Base-by-base conservation (phyloP, 2,329 filamentous ascomycete species). In the Capronia coronata region DNA sequence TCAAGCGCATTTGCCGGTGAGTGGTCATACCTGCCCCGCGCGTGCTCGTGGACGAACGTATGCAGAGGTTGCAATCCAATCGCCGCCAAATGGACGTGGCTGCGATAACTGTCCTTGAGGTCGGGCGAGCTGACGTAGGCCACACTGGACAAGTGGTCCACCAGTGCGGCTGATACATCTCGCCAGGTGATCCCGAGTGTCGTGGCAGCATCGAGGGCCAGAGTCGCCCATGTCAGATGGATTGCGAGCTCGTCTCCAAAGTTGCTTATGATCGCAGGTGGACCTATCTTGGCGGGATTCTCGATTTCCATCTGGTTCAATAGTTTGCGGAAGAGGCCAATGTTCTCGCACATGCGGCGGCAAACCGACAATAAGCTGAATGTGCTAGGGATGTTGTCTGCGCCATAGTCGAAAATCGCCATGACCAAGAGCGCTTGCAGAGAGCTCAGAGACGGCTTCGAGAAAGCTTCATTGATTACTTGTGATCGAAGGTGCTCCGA, bases 11-110 rank as follows among this genome's bases (percentile, higher is more conserved):
- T 37, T 10, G 13, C 49, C 21, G 49, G 27, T 2, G 43, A 30
- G n/a, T 50, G 43, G 9, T 60, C 54, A 30, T 57, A 51, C 40
- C 45, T 34, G 2, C 43, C 44, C 13, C 46, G 37, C 25, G 46
- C 43, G 32, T 55, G 57, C 2, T 57, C 52, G 30, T 55, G 43
- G 21, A 60, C 43, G 51, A 59, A 60, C 7, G 49, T 45, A 30
- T 60, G 58, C 11, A 60, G 42, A n/a, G 58, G 58, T 34, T 59
- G 56, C 18, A 60, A 40, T 21, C 52, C 57, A 19, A 60, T 59
- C 7, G 57, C 57, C 11, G 55, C 47, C 16, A 60, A 44, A 35
- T 60, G 56, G 2, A 48, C 48, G 37, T 60, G 56, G 25, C 46
- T 56, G 13, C 50, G 49, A 35, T 55, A 58, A 16, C 51, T 56